A percentile compares a stretch with the other conserved stretches of the same genome.
Evolutionary conservation across 2,329 filamentous ascomycete genomes (phyloP).

Genomic region (Metarhizium humberi): DNA sequence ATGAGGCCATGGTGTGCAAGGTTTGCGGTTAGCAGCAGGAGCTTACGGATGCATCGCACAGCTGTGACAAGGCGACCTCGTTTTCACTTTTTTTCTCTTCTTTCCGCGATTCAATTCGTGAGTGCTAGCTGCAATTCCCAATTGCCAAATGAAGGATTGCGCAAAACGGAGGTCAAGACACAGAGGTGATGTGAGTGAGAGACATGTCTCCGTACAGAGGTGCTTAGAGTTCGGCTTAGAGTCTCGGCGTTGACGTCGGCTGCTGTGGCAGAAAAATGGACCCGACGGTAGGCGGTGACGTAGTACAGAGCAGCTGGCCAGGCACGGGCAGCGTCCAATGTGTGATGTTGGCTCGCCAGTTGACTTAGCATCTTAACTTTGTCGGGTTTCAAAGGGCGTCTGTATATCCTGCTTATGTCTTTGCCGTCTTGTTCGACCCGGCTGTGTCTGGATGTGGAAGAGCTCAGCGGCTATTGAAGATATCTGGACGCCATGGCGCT

Average conservation of each 20-base stretch:
- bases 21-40: neutral
- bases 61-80: neutral
- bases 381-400: too few relatives aligned
- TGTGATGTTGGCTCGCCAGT: too few relatives aligned
- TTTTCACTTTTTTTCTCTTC: neutral
- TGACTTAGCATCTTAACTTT: neutral
- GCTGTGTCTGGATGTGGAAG: too few relatives aligned
- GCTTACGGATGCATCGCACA: constrained; percentile 2
- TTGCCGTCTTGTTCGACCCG: too few relatives aligned
- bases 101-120: neutral
- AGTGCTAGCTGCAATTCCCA: neutral
- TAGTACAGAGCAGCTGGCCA: constrained; percentile 1
- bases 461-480: too few relatives aligned
- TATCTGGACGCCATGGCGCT: too few relatives aligned
- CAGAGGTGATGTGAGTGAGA: neutral
- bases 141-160: neutral
- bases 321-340: too few relatives aligned
- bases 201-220: neutral
- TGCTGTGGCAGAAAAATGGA: constrained; percentile 5
- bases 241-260: constrained; percentile 4
- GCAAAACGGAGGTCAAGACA: neutral
- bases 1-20: constrained; percentile 11
- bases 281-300: constrained; percentile 7
- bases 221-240: neutral
- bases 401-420: too few relatives aligned